Base-by-base conservation (phyloP, 2,329 filamentous ascomycete species). In the Esteya vermicola region DNA sequence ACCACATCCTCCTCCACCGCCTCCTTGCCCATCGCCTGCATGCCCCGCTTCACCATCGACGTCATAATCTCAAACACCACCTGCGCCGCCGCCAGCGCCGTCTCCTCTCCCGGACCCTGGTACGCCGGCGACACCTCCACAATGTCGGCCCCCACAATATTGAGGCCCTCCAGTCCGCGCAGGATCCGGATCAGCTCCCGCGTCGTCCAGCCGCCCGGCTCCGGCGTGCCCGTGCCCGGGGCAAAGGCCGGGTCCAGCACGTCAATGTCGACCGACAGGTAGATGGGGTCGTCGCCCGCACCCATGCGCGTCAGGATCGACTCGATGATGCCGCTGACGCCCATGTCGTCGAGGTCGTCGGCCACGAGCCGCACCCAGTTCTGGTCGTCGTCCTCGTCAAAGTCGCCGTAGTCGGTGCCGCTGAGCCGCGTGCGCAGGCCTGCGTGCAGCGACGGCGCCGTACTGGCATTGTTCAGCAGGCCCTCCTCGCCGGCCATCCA, bases 131-230 rank as follows among this genome's bases (percentile, higher is more conserved):
- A 76, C 9, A 93, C 84, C 65, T 94, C 88, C 6, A 95, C 88
- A 36, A 94, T 74, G 59, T 94, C 88, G 1, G 85, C 88, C 2
- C 85, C 88, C 4, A 94, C 83, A 4, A 94, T 62, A 54, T 94
- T 93, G 55, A 94, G 57, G 0, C 67, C 72, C 62, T 94, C 86
- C 32, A 94, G 72, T 1, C 84, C 85, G 25, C 85, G 67, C 54
- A 94, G 59, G 43, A 94, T 85, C 12, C 81, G 68, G 47, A 93
- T 89, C 50, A 94, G 65, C 64, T 94, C 88, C 38, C 86, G 68
- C 18, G 82, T 93, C 6, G 84, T 91, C 86, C 86, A 94, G 28
- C 86, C 86, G 42, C 88, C 86, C 0, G 85, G 81, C 63, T 93
- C 86, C 0, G 86, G 86, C 0, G 86, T 94, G 1, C 86, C 88